phyloP scores from a whole-genome alignment of 2,329 filamentous ascomycete species.

The Aureobasidium sp. region DNA sequence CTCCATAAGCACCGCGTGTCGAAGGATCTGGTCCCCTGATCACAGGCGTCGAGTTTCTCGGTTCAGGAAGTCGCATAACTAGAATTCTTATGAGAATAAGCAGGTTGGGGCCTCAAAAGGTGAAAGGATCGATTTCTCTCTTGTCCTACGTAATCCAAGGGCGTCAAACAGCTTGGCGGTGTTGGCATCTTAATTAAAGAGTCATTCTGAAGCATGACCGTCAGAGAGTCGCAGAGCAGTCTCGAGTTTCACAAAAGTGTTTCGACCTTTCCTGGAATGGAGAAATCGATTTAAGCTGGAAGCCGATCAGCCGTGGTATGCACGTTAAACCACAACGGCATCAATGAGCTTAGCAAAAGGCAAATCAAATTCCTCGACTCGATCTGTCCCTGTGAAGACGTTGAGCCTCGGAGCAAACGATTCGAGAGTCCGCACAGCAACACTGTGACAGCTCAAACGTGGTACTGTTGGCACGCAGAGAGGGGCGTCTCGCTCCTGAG shows the following conservation, averaged over 20 bases:
- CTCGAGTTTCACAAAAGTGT: neutral
- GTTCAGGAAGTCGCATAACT: neutral
- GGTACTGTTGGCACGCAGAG: neutral
- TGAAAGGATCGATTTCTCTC: neutral
- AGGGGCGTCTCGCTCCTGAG: neutral
- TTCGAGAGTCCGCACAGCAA: neutral
- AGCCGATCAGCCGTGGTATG: constrained; percentile 1
- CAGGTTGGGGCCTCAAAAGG: neutral
- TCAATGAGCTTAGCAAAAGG: neutral
- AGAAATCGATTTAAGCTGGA: neutral
- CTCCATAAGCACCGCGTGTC: neutral
- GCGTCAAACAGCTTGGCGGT: neutral
- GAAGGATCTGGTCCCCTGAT: neutral
- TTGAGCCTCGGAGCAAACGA: neutral
- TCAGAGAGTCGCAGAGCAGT: neutral
- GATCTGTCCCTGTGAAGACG: neutral
- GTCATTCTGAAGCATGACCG: neutral
- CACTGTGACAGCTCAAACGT: neutral
- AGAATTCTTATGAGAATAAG: neutral
- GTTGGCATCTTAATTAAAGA: neutral
- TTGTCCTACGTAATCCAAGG: constrained; percentile 5
- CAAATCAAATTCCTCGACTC: neutral
- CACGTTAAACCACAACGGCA: neutral
- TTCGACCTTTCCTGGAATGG: neutral
- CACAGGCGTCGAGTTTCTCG: neutral